phyloP scores from a whole-genome alignment of 1,284 basidiomycete species.

The Boletellus dicymbophilus region DNA sequence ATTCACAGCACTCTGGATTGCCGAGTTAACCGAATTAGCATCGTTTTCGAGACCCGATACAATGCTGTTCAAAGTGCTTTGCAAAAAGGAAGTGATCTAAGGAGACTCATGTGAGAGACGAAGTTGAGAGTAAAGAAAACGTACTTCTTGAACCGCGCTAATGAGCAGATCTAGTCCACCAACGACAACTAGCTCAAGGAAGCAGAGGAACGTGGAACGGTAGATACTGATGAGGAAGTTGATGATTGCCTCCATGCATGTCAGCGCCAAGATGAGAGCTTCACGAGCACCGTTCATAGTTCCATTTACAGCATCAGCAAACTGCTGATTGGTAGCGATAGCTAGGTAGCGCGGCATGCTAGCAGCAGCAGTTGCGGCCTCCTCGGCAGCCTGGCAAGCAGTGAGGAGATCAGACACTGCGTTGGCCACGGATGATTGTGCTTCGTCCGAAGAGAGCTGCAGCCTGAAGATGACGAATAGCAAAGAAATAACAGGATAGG shows the following conservation, averaged over 20 bases:
- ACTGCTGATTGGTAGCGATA: conserved; percentile 78
- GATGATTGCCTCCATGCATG: conserved; percentile 83
- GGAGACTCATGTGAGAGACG: conserved; percentile 10
- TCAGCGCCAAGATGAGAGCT: conserved; percentile 73
- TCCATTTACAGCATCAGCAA: conserved; percentile 76
- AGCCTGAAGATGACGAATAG: conserved; percentile 86
- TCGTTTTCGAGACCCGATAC: conserved; percentile 73
- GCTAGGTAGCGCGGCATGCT: conserved; percentile 90
- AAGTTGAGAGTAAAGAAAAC: conserved; percentile 24
- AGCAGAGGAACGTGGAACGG: conserved; percentile 89
- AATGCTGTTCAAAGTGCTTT: conserved; percentile 58
- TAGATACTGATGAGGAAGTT: conserved; percentile 93
- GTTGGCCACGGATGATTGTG: conserved; percentile 64
- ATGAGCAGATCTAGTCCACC: conserved; percentile 84
- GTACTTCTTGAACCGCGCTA: conserved; percentile 76
- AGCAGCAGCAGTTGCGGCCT: conserved; percentile 78
- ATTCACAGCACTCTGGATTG: conserved; percentile 65
- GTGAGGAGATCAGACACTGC: conserved; percentile 75
- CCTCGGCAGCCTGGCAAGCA: conserved; percentile 82
- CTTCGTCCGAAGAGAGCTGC: conserved; percentile 68
- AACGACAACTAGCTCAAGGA: conserved; percentile 86
- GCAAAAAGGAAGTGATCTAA: conserved; percentile 73
- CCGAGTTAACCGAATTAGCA: conserved; percentile 67
- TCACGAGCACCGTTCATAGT: conserved; percentile 77
- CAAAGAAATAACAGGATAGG: conserved; percentile 83